A percentile compares a stretch with the other conserved stretches of the same genome.
These are phyloP conservation scores for Solanum gracilifrons DNA, from an alignment of 257 asterid species.

Conservation along the genomic window DNA sequence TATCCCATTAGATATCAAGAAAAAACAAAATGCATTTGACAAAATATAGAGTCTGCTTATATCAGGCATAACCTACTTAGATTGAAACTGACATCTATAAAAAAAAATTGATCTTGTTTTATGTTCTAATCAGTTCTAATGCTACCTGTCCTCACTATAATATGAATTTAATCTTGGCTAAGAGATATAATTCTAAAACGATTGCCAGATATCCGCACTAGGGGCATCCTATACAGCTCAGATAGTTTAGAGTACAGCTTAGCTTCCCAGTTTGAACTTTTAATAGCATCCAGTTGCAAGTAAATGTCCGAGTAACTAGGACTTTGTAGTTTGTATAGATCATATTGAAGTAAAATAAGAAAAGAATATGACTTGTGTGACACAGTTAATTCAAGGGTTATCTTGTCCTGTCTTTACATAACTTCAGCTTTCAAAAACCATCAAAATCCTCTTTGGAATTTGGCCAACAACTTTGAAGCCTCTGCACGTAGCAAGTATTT, in stretches of 20 bases:
- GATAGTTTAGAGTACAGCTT: background rate
- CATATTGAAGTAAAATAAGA: background rate
- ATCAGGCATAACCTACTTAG: background rate
- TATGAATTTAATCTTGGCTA: background rate
- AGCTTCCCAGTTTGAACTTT: background rate
- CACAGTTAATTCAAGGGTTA: background rate
- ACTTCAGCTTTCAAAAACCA: background rate
- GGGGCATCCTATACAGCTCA: background rate
- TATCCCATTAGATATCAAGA: background rate
- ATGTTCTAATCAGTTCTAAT: background rate
- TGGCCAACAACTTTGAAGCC: background rate
- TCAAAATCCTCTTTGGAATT: background rate
- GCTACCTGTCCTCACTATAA: background rate
- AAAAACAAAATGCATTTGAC: background rate
- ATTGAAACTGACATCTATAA: background rate
- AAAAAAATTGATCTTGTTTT: background rate
- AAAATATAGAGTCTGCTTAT: background rate
- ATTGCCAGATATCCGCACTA: background rate
- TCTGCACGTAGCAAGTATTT: background rate
- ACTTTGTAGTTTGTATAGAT: background rate
- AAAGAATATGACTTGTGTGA: background rate
- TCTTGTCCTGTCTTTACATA: background rate
- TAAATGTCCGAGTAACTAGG: background rate
- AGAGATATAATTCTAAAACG: background rate
- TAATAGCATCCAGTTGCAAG: background rate